phyloP scores from a whole-genome alignment of 106 monocot genomes.

The Dioscorea dumetorum region DNA sequence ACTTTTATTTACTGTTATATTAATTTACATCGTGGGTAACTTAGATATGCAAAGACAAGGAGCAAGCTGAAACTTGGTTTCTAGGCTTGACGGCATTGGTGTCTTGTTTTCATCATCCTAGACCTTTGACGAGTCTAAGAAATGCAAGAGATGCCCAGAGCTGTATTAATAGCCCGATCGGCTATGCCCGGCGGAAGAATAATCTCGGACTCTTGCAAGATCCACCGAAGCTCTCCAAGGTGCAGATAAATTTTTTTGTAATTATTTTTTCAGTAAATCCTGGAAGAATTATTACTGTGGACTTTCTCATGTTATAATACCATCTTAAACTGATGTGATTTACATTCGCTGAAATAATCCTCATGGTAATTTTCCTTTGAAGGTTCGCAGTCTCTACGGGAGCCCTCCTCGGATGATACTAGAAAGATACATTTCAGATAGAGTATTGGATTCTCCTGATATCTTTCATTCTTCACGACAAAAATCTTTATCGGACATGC shows the following conservation, averaged over 20 bases:
- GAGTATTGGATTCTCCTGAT: constrained; percentile 23
- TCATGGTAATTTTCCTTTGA: constrained; percentile 6
- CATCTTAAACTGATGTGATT: no score
- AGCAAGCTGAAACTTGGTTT: constrained; percentile 73
- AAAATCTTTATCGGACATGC: constrained; percentile 33
- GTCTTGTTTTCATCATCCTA: constrained; percentile 25
- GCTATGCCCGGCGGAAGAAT: constrained; percentile 31
- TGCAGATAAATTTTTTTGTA: neutral
- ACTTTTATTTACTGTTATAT: neutral
- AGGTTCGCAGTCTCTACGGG: constrained; percentile 37
- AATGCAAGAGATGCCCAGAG: constrained; percentile 32
- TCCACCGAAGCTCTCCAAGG: constrained; percentile 26
- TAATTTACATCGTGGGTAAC: neutral
- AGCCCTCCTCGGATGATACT: constrained; percentile 25
- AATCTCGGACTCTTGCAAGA: constrained; percentile 17
- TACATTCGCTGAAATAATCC: neutral
- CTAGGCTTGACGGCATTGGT: constrained; percentile 51
- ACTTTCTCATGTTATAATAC: no score
- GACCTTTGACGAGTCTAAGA: constrained; percentile 21
- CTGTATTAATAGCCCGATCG: constrained; percentile 33
- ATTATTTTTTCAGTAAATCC: neutral
- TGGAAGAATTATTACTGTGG: neutral
- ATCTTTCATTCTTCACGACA: constrained; percentile 32
- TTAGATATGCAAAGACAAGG: constrained; percentile 86
- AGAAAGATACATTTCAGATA: constrained; percentile 29